These are phyloP conservation scores for Xylaria sp. DNA, from an alignment of 2,329 filamentous ascomycete genomes.

Conservation along the genomic window DNA sequence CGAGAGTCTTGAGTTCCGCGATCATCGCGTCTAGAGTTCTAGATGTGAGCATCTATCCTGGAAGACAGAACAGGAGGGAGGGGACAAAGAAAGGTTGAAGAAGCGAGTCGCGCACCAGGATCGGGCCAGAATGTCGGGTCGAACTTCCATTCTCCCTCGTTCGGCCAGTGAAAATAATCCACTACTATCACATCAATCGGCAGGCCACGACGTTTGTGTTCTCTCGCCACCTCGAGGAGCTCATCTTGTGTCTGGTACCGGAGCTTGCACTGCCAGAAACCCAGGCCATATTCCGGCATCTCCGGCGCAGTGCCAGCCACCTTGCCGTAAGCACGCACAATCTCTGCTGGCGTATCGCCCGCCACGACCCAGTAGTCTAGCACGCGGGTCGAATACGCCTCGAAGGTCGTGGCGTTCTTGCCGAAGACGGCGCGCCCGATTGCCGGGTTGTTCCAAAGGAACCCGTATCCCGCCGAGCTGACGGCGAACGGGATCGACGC, in stretches of 20 bases:
- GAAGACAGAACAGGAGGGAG: neutral
- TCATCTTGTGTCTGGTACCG: slow-evolving; percentile 76
- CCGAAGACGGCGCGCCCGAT: slow-evolving; percentile 71
- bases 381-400: slow-evolving; percentile 66
- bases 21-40: slow-evolving; percentile 67
- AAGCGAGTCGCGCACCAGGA: slow-evolving; percentile 56
- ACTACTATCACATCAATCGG: slow-evolving; percentile 74
- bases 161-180: slow-evolving; percentile 76
- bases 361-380: slow-evolving; percentile 75
- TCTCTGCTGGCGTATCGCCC: slow-evolving; percentile 64
- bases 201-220: slow-evolving; percentile 65
- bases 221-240: slow-evolving; percentile 67
- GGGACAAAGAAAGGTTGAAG: neutral
- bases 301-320: slow-evolving; percentile 70
- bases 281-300: slow-evolving; percentile 76
- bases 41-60: slow-evolving; percentile 2
- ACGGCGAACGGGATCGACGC: slow-evolving; percentile 72
- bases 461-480: slow-evolving; percentile 69
- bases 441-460: slow-evolving; percentile 74
- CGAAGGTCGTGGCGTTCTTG: slow-evolving; percentile 70
- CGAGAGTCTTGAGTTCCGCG: slow-evolving; percentile 66
- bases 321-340: slow-evolving; percentile 65
- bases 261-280: slow-evolving; percentile 75
- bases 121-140: slow-evolving; percentile 73
- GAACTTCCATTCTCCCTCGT: slow-evolving; percentile 75